Evolutionary conservation across 2,329 filamentous ascomycete genomes (phyloP), one percentile per base, ranked within the genome.

Genomic region (Plenodomus biglobosus): DNA sequence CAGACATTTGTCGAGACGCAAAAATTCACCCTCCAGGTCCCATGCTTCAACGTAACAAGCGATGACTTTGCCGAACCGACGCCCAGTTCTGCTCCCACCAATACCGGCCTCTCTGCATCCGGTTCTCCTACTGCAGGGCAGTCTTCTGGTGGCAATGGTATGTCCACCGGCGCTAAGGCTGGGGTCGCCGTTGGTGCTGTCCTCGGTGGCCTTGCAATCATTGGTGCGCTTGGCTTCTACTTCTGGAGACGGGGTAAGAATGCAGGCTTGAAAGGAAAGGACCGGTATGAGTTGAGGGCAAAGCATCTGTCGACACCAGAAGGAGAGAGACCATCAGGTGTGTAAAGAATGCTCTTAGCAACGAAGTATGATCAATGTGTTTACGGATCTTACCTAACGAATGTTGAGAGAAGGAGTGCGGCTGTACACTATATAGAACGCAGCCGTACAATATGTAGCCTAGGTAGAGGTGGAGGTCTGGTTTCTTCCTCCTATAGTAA

Each of bases 1-100:
- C 34, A 64, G 56, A 74, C 67, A 5, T 76, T 76, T 44, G 68
- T 78, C 20, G 54, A 72, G 2, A 55, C 69, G 1, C 64, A 61
- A 46, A 61, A 72, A 18, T 78, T 78, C 52, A 73, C 62, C 1
- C 59, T 65, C 34, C 64, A 72, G 30, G 69, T 76, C 8, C 75
- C 75, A 0, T 78, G 76, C 62, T 78, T 78, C 68, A 78, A 78
- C 47, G 74, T 75, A 3, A 76, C 75, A 0, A 60, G 63, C 13
- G 65, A 69, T 15, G 62, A 71, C 18, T 72, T 73, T 52, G 59
- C 64, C 15, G 46, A 66, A 1, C 62, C 62, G 0, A 61, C 53
- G 2, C 54, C 62, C 3, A 37, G 35, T 16, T 38, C 42, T 15
- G 17, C 20, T 20, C 17, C 42, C 3, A 61, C 66, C 2, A 53